phyloP scores from a whole-genome alignment of 1,139 yeast genomes.

The Arxiozyma bovina region DNA sequence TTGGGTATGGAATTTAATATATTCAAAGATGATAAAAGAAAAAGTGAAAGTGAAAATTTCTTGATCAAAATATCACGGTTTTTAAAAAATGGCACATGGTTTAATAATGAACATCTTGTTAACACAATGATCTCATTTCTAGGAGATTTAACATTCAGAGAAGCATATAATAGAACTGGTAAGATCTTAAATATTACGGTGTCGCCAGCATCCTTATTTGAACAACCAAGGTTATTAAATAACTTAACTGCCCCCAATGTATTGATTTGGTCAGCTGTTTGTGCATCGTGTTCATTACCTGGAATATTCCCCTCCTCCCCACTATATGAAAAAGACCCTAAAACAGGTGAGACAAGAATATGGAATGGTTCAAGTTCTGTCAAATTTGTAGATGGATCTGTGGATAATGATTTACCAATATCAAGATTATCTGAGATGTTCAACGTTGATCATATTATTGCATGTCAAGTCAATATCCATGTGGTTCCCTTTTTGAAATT shows the following conservation, averaged over 20 bases:
- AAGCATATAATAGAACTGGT: conserved; percentile 83
- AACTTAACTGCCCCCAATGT: conserved; percentile 94
- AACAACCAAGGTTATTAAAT: conserved; percentile 74
- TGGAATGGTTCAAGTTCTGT: conserved; percentile 75
- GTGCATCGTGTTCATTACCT: conserved; percentile 93
- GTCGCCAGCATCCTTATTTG: conserved; percentile 74
- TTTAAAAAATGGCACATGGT: conserved; percentile 63
- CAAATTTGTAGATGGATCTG: conserved; percentile 90
- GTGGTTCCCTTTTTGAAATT: conserved; percentile 76
- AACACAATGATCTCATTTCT: conserved; percentile 67
- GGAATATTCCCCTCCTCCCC: conserved; percentile 82
- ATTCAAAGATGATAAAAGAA: conserved; percentile 48
- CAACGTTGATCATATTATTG: conserved; percentile 92
- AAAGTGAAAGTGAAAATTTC: conserved; percentile 37
- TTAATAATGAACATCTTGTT: conserved; percentile 66
- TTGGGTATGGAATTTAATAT: conserved; percentile 58
- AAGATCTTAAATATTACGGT: conserved; percentile 81
- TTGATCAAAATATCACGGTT: conserved; percentile 43
- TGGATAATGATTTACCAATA: conserved; percentile 86
- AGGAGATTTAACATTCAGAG: conserved; percentile 90
- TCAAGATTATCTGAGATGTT: conserved; percentile 89
- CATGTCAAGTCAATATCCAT: conserved; percentile 94
- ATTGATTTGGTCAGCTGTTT: conserved; percentile 90
- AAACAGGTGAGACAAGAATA: conserved; percentile 44
- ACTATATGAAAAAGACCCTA: conserved; percentile 71